A percentile compares a stretch with the other conserved stretches of the same genome.
Conservation (phyloP, 2,329 filamentous ascomycete species). For the Fusarium luffae region DNA sequence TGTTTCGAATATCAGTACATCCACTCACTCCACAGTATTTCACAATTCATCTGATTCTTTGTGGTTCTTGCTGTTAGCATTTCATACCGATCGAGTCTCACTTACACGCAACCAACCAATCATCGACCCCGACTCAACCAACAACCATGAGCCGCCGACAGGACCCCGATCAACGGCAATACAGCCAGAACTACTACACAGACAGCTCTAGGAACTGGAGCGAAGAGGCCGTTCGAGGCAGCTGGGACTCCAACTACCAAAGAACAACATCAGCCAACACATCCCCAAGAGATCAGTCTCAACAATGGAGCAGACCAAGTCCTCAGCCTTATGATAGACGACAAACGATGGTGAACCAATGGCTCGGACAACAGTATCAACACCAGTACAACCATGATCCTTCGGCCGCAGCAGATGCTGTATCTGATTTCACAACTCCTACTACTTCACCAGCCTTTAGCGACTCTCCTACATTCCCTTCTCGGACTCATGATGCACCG, state of each 20-base stretch:
- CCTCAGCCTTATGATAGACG: constrained; percentile 33
- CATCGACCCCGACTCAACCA: constrained; percentile 7
- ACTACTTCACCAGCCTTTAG: constrained; percentile 44
- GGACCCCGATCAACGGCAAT: constrained; percentile 19
- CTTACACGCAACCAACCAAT: constrained; percentile 30
- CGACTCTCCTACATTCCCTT: constrained; percentile 42
- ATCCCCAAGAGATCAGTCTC: constrained; percentile 35
- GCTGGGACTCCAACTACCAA: constrained; percentile 43
- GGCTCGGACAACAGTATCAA: constrained; percentile 41
- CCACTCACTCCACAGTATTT: constrained; percentile 5
- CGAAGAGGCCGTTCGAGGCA: constrained; percentile 44
- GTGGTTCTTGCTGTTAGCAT: background rate
- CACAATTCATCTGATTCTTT: background rate
- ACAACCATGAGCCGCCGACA: constrained; percentile 40
- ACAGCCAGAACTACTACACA: constrained; percentile 24
- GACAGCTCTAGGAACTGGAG: constrained; percentile 46
- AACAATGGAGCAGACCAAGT: constrained; percentile 29
- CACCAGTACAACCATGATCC: constrained; percentile 39
- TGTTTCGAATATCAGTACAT: constrained; percentile 4
- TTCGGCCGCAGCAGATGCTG: constrained; percentile 28
- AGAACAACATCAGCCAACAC: constrained; percentile 33
- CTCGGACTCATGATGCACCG: constrained; percentile 17
- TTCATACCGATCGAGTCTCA: background rate
- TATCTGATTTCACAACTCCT: constrained; percentile 41
- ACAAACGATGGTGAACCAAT: constrained; percentile 41